Evolutionary conservation across 768 basidiomycete species (phyloP), one percentile per base, ranked within the genome.

Genomic region (Pisolithus tinctorius): DNA sequence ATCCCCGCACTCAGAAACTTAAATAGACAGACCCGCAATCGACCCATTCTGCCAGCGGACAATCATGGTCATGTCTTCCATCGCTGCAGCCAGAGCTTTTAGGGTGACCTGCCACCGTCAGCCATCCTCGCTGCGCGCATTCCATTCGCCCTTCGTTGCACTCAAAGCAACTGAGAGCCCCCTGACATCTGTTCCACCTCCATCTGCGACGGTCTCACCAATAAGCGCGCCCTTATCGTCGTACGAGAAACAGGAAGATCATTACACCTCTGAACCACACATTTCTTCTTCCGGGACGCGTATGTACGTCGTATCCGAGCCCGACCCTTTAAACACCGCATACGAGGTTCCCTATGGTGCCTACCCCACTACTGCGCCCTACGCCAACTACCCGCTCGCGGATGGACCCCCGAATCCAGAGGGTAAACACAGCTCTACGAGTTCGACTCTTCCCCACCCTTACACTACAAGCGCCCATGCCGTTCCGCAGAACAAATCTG

Each of bases 311-410:
- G 86, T 87, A 55, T 86, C 83, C 30, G 75, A 84, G 63, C 86
- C 86, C 37, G 83, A 87, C 67, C 74, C 78, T 31, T 70, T 79
- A 50, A 63, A 81, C 50, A 76, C 73, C 40, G 78, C 79, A 30
- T 86, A 86, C 58, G 71, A 77, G 57, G 84, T 88, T n/a, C 86
- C 86, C 1, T 78, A 80, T 10, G 86, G 86, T 57, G 86, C 84
- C 5, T 82, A 81, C 63, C 74, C 78, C 39, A 71, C 73, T 29
- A 75, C 77, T 20, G 64, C 72, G 2, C 71, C 81, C 16, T 77
- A 75, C 61, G 65, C 71, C 50, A 71, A 70, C 60, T 73, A 67
- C 65, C 50, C 65, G 11, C 47, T 76, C 34, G 69, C 78, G 5
- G 71, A 42, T 26, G 25, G 70, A 45, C 63, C 74, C 16, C 71